These are phyloP conservation scores for Casuarina cunninghamiana DNA, from an alignment of 306 rosid species.

Conservation along the genomic window DNA sequence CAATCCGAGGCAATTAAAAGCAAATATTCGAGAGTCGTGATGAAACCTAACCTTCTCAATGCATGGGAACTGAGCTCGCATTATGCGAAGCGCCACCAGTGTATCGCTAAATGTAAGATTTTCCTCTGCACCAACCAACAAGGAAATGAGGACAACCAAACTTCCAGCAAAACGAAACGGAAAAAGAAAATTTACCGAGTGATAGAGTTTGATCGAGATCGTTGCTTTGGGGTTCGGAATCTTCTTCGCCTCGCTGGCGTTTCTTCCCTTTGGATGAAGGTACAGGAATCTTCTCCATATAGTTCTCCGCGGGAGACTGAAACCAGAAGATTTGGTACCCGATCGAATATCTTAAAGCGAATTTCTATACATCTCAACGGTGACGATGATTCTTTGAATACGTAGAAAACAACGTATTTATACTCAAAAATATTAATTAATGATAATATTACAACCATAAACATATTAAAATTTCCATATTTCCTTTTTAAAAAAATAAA, in stretches of 20 bases:
- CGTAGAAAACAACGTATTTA: no score
- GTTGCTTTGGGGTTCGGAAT: slow-evolving; percentile 22
- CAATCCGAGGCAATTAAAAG: neutral
- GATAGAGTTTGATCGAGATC: slow-evolving; percentile 22
- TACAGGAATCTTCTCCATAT: slow-evolving; percentile 41
- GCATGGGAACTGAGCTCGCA: slow-evolving; percentile 88
- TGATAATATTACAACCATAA: no score
- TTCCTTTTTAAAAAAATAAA: no score
- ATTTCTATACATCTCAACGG: no score
- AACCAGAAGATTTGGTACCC: neutral
- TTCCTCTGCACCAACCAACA: slow-evolving; percentile 48
- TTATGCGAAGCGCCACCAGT: slow-evolving; percentile 82
- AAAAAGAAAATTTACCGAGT: slow-evolving; percentile 29
- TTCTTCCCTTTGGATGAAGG: slow-evolving; percentile 47
- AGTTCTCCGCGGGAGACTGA: neutral
- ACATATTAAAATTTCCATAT: no score
- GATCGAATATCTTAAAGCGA: neutral
- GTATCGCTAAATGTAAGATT: slow-evolving; percentile 76
- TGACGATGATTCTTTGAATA: no score
- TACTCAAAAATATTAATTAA: no score
- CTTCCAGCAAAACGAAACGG: neutral
- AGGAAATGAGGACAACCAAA: neutral
- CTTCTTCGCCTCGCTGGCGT: slow-evolving; percentile 38
- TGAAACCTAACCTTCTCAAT: slow-evolving; percentile 49
- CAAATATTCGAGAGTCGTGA: neutral